Conservation (phyloP, 225 moss, liverwort and hornwort genomes). For the Polytrichum commune region DNA sequence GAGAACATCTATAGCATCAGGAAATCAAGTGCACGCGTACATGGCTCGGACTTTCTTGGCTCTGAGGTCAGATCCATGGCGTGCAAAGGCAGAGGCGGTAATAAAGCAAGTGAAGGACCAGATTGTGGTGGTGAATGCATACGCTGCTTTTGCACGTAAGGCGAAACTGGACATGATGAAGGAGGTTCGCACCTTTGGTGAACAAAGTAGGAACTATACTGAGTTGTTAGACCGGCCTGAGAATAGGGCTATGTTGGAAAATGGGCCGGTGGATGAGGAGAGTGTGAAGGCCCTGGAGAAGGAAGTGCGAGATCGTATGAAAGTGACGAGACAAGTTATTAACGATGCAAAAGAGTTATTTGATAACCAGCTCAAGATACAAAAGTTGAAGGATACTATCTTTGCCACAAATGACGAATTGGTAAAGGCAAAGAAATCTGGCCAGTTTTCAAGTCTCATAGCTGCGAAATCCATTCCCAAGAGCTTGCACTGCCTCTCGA, state of each 20-base stretch:
- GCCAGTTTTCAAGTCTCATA: conserved; percentile 58
- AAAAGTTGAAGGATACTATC: conserved; percentile 63
- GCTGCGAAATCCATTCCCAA: conserved; percentile 69
- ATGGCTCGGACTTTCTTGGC: conserved; percentile 61
- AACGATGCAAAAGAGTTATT: conserved; percentile 56
- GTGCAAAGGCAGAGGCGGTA: conserved; percentile 43
- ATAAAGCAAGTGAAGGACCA: conserved; percentile 58
- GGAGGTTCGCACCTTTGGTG: conserved; percentile 57
- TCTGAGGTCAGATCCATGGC: conserved; percentile 50
- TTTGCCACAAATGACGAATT: conserved; percentile 59
- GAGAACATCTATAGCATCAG: conserved; percentile 29
- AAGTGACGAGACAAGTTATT: conserved; percentile 42
- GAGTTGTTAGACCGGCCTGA: conserved; percentile 50
- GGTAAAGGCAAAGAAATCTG: conserved; percentile 53
- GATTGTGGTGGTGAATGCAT: conserved; percentile 51
- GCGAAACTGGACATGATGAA: conserved; percentile 57
- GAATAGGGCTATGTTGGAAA: conserved; percentile 40
- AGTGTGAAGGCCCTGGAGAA: conserved; percentile 45
- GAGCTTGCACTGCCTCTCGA: conserved; percentile 62
- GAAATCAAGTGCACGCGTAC: conserved; percentile 45
- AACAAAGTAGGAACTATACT: conserved; percentile 49
- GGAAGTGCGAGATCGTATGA: conserved; percentile 47
- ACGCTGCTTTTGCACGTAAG: conserved; percentile 46
- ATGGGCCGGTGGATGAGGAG: conserved; percentile 43
- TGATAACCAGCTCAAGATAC: conserved; percentile 58